Conservation (phyloP, 805 yeast species). For the Candida dendrica region DNA sequence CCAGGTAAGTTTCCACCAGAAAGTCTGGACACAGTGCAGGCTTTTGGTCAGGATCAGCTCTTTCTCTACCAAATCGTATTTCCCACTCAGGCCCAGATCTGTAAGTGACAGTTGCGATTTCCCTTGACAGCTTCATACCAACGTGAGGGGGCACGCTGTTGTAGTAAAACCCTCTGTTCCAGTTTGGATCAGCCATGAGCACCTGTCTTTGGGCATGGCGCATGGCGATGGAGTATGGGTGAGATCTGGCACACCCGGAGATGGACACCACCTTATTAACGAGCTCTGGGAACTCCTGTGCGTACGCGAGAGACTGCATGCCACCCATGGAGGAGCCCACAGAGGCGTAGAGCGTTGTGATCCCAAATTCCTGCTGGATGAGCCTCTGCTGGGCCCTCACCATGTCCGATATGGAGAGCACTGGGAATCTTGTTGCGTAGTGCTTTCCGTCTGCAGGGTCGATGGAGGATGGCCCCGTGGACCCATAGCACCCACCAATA, state of each 20-base stretch:
- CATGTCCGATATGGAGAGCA: conserved; percentile 83
- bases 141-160: conserved; percentile 80
- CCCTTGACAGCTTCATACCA: conserved; percentile 92
- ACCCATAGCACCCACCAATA: conserved; percentile 90
- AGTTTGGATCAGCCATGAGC: conserved; percentile 88
- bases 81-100: conserved; percentile 98
- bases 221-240: conserved; percentile 90
- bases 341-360: conserved; percentile 61
- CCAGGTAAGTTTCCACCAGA: conserved; percentile 84
- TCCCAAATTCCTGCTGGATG: conserved; percentile 54
- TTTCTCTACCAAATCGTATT: conserved; percentile 77
- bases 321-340: conserved; percentile 98
- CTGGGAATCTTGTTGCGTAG: conserved; percentile 86
- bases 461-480: conserved; percentile 82
- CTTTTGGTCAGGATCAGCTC: conserved; percentile 69
- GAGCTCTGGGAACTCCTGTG: conserved; percentile 70
- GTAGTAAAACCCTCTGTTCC: conserved; percentile 88
- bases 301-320: conserved; percentile 91
- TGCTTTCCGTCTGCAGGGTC: conserved; percentile 62
- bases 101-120: conserved; percentile 89
- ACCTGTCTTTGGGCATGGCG: conserved; percentile 91
- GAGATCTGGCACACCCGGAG: conserved; percentile 89
- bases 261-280: conserved; percentile 74
- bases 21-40: conserved; percentile 94
- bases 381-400: conserved; percentile 78